Percentiles rank a stretch among this genome's conserved stretches.
These are phyloP conservation scores for Fusarium bactridioides DNA, from an alignment of 2,329 filamentous ascomycete species.

Conservation along the genomic window DNA sequence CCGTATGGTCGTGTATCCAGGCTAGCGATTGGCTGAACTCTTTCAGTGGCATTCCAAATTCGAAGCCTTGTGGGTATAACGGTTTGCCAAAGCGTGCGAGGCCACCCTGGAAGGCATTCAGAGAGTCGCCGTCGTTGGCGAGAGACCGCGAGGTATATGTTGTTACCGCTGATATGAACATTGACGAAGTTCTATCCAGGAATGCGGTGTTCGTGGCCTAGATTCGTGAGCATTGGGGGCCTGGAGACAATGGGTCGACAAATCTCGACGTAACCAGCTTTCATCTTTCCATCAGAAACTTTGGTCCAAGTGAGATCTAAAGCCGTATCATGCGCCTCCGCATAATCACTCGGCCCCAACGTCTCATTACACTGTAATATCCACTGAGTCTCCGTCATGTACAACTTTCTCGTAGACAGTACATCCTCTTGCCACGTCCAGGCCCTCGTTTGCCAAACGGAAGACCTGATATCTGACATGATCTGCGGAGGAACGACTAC, in stretches of 20 bases:
- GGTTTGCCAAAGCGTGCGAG: background rate
- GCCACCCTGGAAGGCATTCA: background rate
- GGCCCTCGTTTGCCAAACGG: background rate
- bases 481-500: background rate
- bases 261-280: background rate
- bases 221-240: too few relatives aligned
- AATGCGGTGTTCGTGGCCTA: background rate
- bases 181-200: background rate
- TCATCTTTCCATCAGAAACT: background rate
- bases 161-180: background rate
- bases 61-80: background rate
- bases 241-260: accelerated
- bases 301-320: background rate
- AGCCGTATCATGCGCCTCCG: background rate
- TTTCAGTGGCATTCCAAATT: background rate
- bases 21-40: background rate
- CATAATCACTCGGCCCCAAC: background rate
- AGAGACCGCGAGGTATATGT: background rate
- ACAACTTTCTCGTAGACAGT: background rate
- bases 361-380: background rate
- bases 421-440: background rate
- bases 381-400: background rate
- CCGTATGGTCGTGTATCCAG: background rate
- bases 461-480: background rate
- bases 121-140: background rate